Percentiles rank a stretch among this genome's conserved stretches.
Conservation (phyloP, 2,329 filamentous ascomycete species). For the Aspergillus sp. region DNA sequence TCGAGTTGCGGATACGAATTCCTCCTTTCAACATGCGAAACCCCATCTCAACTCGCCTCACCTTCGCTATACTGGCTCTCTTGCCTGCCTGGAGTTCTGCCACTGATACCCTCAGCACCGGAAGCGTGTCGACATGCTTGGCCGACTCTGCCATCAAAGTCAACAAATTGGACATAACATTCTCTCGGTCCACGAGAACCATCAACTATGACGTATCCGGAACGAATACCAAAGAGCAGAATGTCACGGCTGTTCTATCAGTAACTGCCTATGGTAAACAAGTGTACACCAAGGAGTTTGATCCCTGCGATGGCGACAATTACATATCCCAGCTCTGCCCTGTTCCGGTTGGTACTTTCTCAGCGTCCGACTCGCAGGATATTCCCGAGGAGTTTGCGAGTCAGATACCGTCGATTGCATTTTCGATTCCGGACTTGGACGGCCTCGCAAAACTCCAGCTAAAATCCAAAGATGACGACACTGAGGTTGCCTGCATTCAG, state of each 20-base stretch:
- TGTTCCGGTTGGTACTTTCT: constrained; percentile 74
- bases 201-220: constrained; percentile 84
- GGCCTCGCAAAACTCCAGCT: constrained; percentile 81
- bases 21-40: constrained; percentile 31
- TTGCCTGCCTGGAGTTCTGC: constrained; percentile 57
- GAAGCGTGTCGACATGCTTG: constrained; percentile 76
- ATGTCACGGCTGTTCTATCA: constrained; percentile 75
- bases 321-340: constrained; percentile 80
- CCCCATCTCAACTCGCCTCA: constrained; percentile 23
- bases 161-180: constrained; percentile 74
- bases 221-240: constrained; percentile 72
- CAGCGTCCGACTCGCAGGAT: constrained; percentile 70
- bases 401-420: constrained; percentile 85
- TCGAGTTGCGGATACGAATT: not conserved
- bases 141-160: constrained; percentile 65
- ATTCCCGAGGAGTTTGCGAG: constrained; percentile 74
- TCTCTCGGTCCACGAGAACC: constrained; percentile 73
- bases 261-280: constrained; percentile 83
- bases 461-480: constrained; percentile 61
- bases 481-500: constrained; percentile 78
- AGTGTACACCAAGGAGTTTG: constrained; percentile 78
- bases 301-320: constrained; percentile 74
- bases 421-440: constrained; percentile 86
- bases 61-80: constrained; percentile 33
- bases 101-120: constrained; percentile 75